A percentile compares a stretch with the other conserved stretches of the same genome.
Evolutionary conservation across 2,329 filamentous ascomycete species (phyloP).

Genomic region (Hypoxylon sp.): DNA sequence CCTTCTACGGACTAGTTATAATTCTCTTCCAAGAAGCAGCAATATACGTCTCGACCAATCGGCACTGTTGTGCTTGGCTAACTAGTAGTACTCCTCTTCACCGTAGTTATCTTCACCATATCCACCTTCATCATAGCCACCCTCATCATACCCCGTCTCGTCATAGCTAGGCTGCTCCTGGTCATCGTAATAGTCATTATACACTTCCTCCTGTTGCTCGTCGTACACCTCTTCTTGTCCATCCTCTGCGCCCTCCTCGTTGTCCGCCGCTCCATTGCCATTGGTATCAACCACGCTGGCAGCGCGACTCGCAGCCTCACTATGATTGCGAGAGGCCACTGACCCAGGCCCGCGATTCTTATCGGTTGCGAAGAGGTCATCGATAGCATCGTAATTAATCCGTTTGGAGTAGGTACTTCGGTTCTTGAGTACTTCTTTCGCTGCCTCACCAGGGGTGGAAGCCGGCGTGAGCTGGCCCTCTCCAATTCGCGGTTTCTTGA

Average conservation of each 20-base stretch:
- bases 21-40: background rate
- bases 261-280: conserved; percentile 22
- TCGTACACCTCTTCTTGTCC: conserved; percentile 56
- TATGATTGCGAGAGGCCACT: conserved; percentile 62
- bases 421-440: conserved; percentile 76
- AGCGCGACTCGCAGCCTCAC: conserved; percentile 57
- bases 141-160: conserved; percentile 56
- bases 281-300: conserved; percentile 38
- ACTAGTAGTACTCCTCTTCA: conserved; percentile 49
- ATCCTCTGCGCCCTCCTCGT: conserved; percentile 55
- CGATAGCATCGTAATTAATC: conserved; percentile 79
- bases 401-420: conserved; percentile 77
- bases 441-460: conserved; percentile 77
- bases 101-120: conserved; percentile 56
- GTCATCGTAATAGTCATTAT: conserved; percentile 56
- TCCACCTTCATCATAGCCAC: conserved; percentile 57
- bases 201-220: conserved; percentile 54
- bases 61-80: background rate
- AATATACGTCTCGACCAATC: background rate
- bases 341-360: conserved; percentile 64
- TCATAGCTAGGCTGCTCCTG: conserved; percentile 53
- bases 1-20: background rate
- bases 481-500: conserved; percentile 69
- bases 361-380: conserved; percentile 66
- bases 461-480: conserved; percentile 77